Evolutionary conservation across 805 yeast species (phyloP), one percentile per base, ranked within the genome.

Genomic region (Kodamaea sagamina): DNA sequence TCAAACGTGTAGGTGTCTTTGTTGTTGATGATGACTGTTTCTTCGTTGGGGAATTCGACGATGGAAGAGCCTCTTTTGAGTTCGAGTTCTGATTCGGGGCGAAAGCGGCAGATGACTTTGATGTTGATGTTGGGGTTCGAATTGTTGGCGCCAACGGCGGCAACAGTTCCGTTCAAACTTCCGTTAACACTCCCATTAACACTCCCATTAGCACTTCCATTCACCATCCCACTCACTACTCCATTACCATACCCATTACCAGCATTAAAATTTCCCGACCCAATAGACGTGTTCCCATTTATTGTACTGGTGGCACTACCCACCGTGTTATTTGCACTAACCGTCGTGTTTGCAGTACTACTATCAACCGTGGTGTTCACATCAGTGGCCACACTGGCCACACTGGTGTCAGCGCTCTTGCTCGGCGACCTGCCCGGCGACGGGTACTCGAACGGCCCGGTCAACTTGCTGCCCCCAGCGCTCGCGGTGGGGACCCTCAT

Each of bases 81-180:
- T 41, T 67, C 86, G 2, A 39, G 18, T 2, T 56, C 61, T 39
- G 63, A 72, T 35, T 68, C 68, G 1, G 93, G 93, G 35, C 93
- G 67, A 52, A 86, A 80, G 41, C 95, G 68, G 18, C 86, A 88
- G 13, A 86, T 72, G 19, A 86, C 95, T 52, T 79, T 79, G 56
- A 84, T 78, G 49, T 75, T 71, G 41, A 63, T 52, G 36, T 48
- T 54, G 38, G 29, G 12, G 32, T 24, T 36, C 32, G 29, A 22
- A 9, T 5, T 10, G 31, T 16, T 11, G 42, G 11, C 18, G 21
- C n/a, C n/a, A n/a, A n/a, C n/a, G n/a, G n/a, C n/a, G n/a, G n/a
- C n/a, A n/a, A n/a, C 11, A 26, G 25, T 25, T 26, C 29, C 27
- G 24, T 29, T 35, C 5, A 38, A 6, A 12, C 37, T 34, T 9